Percentiles rank a stretch among this genome's conserved stretches.
phyloP scores from a whole-genome alignment of 805 yeast species.

The Millerago galiae region DNA sequence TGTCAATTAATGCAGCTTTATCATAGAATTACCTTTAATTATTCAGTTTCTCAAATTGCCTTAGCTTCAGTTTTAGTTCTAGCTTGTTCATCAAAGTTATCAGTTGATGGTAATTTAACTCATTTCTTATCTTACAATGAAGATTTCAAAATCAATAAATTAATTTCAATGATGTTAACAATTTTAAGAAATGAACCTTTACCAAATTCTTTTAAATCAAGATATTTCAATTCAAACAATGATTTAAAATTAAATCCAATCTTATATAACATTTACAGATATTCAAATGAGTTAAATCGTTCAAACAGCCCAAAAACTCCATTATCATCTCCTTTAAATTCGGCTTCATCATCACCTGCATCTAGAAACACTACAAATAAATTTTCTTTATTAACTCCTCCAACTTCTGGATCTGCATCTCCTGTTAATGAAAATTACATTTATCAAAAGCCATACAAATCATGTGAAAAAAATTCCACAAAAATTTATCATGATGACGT shows the following conservation, averaged over 20 bases:
- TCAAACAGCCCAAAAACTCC: constrained; percentile 20
- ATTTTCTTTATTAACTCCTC: constrained; percentile 6
- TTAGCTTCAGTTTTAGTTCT: constrained; percentile 45
- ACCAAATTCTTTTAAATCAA: constrained; percentile 40
- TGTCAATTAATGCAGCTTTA: constrained; percentile 65
- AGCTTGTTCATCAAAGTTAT: constrained; percentile 35
- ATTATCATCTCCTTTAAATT: constrained; percentile 8
- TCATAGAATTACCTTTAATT: constrained; percentile 48
- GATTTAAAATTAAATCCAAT: constrained; percentile 12
- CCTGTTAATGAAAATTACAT: constrained; percentile 7
- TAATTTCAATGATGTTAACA: constrained; percentile 19
- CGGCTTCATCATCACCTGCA: constrained; percentile 5
- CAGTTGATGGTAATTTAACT: constrained; percentile 12
- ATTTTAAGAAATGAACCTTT: constrained; percentile 13
- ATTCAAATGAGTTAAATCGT: constrained; percentile 21
- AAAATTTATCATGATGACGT: background rate
- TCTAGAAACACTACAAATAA: constrained; percentile 1
- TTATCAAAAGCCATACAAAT: background rate
- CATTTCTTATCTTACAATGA: constrained; percentile 18
- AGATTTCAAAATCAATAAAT: constrained; percentile 17
- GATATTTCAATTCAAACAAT: constrained; percentile 32
- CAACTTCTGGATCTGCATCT: constrained; percentile 12
- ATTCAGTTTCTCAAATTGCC: constrained; percentile 39
- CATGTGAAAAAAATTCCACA: background rate
- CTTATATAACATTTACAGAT: constrained; percentile 11